Evolutionary conservation across 2,329 filamentous ascomycete genomes (phyloP).

Genomic region (Triangularia setosa): DNA sequence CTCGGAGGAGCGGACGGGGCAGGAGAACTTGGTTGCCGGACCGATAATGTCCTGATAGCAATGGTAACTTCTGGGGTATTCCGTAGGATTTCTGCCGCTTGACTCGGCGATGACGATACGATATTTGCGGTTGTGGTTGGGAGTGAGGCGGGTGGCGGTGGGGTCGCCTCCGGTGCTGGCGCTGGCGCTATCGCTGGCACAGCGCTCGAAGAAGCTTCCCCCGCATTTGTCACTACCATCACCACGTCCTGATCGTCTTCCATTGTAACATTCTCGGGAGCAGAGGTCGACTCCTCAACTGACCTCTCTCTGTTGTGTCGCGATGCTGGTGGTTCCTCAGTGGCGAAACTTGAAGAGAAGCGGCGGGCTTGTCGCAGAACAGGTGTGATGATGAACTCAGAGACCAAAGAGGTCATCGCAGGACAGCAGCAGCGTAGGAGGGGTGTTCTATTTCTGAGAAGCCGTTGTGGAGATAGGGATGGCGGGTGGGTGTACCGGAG

Average conservation of each 20-base stretch:
- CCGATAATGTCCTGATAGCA: background rate
- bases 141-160: background rate
- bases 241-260: slow-evolving; percentile 20
- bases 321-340: slow-evolving; percentile 30
- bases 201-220: background rate
- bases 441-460: background rate
- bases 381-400: slow-evolving; percentile 63
- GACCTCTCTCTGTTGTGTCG: slow-evolving; percentile 21
- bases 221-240: background rate
- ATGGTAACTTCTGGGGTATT: background rate
- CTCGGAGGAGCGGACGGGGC: slow-evolving; percentile 1
- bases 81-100: background rate
- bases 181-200: background rate
- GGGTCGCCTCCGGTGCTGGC: background rate
- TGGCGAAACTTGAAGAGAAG: slow-evolving; percentile 45
- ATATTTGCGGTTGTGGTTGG: background rate
- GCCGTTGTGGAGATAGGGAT: background rate
- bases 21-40: background rate
- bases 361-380: slow-evolving; percentile 63
- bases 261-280: slow-evolving; percentile 25
- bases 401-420: slow-evolving; percentile 59
- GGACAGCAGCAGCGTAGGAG: background rate
- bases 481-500: background rate
- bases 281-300: slow-evolving; percentile 6
- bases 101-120: background rate